Evolutionary conservation across 805 yeast species (phyloP).

Genomic region (Lachancea kluyveri): DNA sequence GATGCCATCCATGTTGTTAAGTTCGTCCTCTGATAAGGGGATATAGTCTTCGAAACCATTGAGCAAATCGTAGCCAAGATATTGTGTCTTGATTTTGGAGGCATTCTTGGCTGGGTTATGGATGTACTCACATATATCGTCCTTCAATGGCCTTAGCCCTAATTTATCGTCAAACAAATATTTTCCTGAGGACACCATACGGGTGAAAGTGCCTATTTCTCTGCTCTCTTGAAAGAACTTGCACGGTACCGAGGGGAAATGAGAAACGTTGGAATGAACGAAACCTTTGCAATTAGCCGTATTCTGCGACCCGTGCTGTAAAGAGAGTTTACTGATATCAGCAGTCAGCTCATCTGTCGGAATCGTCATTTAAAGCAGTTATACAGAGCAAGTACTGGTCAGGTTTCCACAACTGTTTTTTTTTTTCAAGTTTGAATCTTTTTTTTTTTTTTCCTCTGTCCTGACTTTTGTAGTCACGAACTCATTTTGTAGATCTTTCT

Average conservation of each 20-base stretch:
- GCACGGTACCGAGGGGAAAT: constrained; percentile 9
- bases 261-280: constrained; percentile 6
- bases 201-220: constrained; percentile 17
- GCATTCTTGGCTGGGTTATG: constrained; percentile 3
- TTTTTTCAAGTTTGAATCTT: too few species aligned
- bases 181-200: constrained; percentile 5
- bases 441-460: too few species aligned
- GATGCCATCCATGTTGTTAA: constrained; percentile 21
- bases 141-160: constrained; percentile 10
- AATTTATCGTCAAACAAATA: constrained; percentile 3
- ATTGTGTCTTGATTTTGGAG: constrained; percentile 9
- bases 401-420: too few species aligned
- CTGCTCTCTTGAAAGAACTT: constrained; percentile 13
- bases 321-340: too few species aligned
- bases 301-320: too few species aligned
- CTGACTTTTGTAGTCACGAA: too few species aligned
- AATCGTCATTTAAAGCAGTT: too few species aligned
- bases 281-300: constrained; percentile 5
- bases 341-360: too few species aligned
- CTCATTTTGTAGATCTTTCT: too few species aligned
- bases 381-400: too few species aligned
- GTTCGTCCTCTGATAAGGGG: constrained; percentile 15
- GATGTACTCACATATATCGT: constrained; percentile 9
- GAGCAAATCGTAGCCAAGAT: constrained; percentile 21
- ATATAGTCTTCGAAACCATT: constrained; percentile 15